phyloP scores from a whole-genome alignment of 345 rosid genomes.

The Leavenworthia alabamica region DNA sequence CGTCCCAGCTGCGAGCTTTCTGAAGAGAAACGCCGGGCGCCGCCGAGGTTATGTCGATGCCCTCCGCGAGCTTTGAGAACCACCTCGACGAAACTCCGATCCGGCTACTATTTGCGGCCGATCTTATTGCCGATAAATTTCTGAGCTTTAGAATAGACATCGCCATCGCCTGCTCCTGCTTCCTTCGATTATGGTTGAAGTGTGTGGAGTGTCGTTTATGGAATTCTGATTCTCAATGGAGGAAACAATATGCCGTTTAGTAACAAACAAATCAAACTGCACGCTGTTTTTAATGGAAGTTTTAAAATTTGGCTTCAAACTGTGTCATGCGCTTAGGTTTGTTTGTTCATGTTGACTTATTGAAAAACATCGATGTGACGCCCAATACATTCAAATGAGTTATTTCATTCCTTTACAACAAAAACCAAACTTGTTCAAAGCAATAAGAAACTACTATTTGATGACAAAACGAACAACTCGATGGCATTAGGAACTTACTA shows the following conservation, averaged over 20 bases:
- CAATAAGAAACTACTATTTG: background rate
- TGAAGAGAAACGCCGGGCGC: constrained; percentile 75
- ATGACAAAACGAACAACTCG: background rate
- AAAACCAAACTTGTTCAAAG: no score
- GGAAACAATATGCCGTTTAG: no score
- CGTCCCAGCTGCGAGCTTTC: constrained; percentile 86
- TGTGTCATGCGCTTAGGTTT: no score
- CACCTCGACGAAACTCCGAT: constrained; percentile 36
- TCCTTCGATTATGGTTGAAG: background rate
- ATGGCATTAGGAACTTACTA: constrained; percentile 7
- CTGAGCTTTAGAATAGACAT: constrained; percentile 44
- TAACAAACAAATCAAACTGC: no score
- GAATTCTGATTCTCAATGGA: background rate
- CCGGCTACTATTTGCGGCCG: constrained; percentile 24
- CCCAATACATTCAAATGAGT: constrained; percentile 3
- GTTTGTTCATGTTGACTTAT: background rate
- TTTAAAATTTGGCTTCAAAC: background rate
- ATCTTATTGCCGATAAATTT: constrained; percentile 30
- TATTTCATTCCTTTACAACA: background rate
- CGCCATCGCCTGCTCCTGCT: constrained; percentile 39
- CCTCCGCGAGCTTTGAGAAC: constrained; percentile 59
- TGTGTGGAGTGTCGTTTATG: background rate
- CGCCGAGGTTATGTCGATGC: constrained; percentile 55
- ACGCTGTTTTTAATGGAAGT: no score
- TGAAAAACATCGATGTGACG: background rate